Evolutionary conservation across 768 basidiomycete species (phyloP).

Genomic region (Collybiopsis luxurians): DNA sequence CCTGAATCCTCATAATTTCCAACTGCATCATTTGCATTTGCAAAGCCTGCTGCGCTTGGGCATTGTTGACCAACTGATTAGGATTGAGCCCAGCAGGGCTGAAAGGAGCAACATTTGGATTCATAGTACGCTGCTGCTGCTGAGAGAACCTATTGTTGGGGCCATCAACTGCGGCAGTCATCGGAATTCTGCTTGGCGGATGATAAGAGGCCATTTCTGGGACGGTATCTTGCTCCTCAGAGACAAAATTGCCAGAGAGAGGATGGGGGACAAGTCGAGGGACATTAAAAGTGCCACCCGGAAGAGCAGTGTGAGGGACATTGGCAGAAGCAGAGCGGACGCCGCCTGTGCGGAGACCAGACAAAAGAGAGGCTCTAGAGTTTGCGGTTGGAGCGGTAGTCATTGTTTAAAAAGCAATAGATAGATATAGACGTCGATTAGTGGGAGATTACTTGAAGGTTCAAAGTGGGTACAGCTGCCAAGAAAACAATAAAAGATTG

Average conservation of each 20-base stretch:
- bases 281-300: conserved; percentile 60
- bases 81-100: conserved; percentile 46
- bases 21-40: conserved; percentile 87
- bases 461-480: conserved; percentile 30
- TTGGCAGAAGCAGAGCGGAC: conserved; percentile 70
- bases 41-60: conserved; percentile 57
- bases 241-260: conserved; percentile 38
- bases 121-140: conserved; percentile 60
- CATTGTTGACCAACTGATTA: conserved; percentile 41
- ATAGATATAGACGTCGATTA: conserved; percentile 13
- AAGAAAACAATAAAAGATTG: conserved; percentile 12
- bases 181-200: conserved; percentile 44
- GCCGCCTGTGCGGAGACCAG: conserved; percentile 87
- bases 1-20: conserved; percentile 81
- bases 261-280: conserved; percentile 52
- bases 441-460: conserved; percentile 27
- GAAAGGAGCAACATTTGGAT: conserved; percentile 55
- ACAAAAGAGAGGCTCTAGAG: conserved; percentile 80
- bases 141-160: conserved; percentile 63
- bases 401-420: conserved; percentile 29
- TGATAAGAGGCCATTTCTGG: conserved; percentile 50
- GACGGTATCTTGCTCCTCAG: conserved; percentile 62
- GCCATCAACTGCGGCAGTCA: conserved; percentile 73
- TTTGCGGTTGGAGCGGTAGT: conserved; percentile 43
- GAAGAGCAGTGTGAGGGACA: conserved; percentile 69